Evolutionary conservation across 1,139 yeast species (phyloP).

Genomic region (Hemisphaericaspora lyxosophila): DNA sequence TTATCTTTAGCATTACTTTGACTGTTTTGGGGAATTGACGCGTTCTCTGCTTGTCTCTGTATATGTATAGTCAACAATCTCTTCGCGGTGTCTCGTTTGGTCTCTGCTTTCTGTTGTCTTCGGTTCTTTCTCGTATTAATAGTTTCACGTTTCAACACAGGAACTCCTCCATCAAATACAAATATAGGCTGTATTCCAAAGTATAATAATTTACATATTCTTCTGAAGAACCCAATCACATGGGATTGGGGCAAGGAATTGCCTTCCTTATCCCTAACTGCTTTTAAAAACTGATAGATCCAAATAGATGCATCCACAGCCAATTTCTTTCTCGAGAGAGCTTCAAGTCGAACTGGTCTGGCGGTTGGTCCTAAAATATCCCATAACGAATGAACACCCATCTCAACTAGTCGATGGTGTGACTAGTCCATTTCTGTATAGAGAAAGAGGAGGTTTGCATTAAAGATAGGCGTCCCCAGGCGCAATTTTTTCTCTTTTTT

Average conservation of each 20-base stretch:
- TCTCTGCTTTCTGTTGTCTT: constrained; percentile 72
- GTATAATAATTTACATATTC: constrained; percentile 86
- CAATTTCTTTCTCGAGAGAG: constrained; percentile 68
- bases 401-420: constrained; percentile 23
- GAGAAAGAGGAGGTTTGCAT: too few species aligned
- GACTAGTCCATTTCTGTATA: too few species aligned
- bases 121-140: constrained; percentile 67
- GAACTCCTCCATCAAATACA: constrained; percentile 98
- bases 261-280: constrained; percentile 87
- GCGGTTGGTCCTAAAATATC: constrained; percentile 88
- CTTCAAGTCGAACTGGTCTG: constrained; percentile 84
- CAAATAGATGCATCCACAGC: constrained; percentile 99
- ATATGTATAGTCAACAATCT: constrained; percentile 77
- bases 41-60: constrained; percentile 51
- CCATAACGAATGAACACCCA: constrained; percentile 99
- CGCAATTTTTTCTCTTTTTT: too few species aligned
- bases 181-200: constrained; percentile 91
- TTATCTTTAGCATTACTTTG: constrained; percentile 2
- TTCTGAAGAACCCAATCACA: constrained; percentile 87
- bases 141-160: constrained; percentile 75
- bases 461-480: too few species aligned
- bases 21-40: too few species aligned
- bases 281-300: constrained; percentile 96
- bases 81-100: constrained; percentile 74
- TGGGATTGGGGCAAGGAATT: constrained; percentile 78